Evolutionary conservation across 164 flowering plant genomes (phyloP).

Genomic region (Litsea cubeba): DNA sequence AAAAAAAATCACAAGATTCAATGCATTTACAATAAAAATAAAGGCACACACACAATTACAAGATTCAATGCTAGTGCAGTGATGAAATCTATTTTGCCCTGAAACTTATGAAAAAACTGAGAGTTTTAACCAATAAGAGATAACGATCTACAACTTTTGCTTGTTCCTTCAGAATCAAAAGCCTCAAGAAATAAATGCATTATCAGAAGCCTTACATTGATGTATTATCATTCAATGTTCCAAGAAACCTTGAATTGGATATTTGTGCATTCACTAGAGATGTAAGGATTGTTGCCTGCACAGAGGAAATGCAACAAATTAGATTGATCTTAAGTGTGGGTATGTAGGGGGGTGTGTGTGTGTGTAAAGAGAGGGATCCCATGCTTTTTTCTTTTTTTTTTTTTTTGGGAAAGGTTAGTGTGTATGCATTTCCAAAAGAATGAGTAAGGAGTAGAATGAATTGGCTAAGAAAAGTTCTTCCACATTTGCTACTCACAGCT

Average conservation of each 20-base stretch:
- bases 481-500: too few relatives aligned
- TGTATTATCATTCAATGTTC: conserved; percentile 18
- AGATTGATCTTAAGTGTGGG: not conserved
- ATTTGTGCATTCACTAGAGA: conserved; percentile 20
- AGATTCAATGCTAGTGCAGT: too few relatives aligned
- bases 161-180: not conserved
- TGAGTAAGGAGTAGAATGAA: too few relatives aligned
- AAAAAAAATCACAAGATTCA: too few relatives aligned
- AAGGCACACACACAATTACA: too few relatives aligned
- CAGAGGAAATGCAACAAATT: conserved; percentile 1
- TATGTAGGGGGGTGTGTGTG: not conserved
- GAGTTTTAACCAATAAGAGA: not conserved
- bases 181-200: not conserved
- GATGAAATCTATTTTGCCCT: too few relatives aligned
- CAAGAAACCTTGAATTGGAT: conserved; percentile 22
- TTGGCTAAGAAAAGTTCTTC: too few relatives aligned
- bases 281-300: conserved; percentile 28
- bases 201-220: conserved; percentile 25
- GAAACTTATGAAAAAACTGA: too few relatives aligned
- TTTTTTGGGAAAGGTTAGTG: not conserved
- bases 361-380: not conserved
- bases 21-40: too few relatives aligned
- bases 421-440: not conserved
- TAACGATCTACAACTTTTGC: not conserved
- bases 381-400: too few relatives aligned